phyloP scores from a whole-genome alignment of 148 eudicot genomes.

The Persicaria tinctoria region DNA sequence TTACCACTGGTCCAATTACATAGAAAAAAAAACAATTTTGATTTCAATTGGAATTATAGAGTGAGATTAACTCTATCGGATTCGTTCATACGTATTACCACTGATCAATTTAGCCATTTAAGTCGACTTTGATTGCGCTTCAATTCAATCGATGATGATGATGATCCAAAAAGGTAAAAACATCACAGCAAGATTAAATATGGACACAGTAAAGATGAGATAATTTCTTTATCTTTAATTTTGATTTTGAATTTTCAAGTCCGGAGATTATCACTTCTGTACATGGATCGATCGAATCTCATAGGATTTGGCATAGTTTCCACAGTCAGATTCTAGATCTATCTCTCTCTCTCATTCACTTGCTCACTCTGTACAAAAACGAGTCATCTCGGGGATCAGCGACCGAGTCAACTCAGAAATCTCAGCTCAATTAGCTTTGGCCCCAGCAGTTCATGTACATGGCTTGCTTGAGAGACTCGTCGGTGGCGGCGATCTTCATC shows the following conservation, averaged over 20 bases:
- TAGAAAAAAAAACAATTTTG: no score
- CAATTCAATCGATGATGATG: no score
- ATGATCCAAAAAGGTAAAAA: no score
- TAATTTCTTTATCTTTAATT: background rate
- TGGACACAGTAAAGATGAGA: no score
- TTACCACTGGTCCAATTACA: no score
- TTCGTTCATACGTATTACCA: no score
- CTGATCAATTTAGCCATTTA: no score
- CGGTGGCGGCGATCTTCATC: slow-evolving; percentile 14
- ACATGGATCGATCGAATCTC: background rate
- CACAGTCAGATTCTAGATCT: background rate
- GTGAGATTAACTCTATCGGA: no score
- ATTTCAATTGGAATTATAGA: no score
- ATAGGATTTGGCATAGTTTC: background rate
- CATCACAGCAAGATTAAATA: no score
- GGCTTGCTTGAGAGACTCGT: slow-evolving; percentile 52
- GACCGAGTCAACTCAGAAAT: background rate
- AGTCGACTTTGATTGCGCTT: no score
- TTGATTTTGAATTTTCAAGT: background rate
- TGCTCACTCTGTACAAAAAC: background rate
- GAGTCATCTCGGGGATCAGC: background rate
- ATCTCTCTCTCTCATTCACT: background rate
- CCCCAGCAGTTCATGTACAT: slow-evolving; percentile 72
- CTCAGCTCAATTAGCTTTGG: slow-evolving; percentile 24
- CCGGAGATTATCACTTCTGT: background rate